phyloP scores from a whole-genome alignment of 768 basidiomycete species.

The Candolleomyces eurysporus region DNA sequence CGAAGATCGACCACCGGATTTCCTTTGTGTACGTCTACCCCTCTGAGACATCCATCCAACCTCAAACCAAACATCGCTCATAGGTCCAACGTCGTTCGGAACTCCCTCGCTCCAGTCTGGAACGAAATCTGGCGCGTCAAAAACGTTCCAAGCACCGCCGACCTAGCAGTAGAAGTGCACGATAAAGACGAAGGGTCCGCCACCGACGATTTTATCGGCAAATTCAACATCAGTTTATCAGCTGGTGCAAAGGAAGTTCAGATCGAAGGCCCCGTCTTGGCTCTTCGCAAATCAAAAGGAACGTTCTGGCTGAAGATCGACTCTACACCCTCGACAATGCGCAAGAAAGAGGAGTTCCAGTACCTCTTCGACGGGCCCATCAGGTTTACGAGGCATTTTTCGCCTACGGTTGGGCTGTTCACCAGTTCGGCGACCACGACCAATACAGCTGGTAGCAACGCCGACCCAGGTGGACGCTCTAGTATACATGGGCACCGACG shows the following conservation, averaged over 20 bases:
- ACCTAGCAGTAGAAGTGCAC: constrained; percentile 56
- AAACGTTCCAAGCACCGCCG: constrained; percentile 67
- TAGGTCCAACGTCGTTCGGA: constrained; percentile 64
- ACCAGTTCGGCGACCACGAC: constrained; percentile 33
- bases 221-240: constrained; percentile 49
- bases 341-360: constrained; percentile 37
- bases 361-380: constrained; percentile 76
- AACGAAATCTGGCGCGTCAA: constrained; percentile 72
- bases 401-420: constrained; percentile 64
- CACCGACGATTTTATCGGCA: constrained; percentile 65
- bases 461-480: neutral
- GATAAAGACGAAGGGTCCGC: constrained; percentile 64
- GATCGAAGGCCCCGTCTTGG: constrained; percentile 51
- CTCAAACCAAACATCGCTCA: neutral
- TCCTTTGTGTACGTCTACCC: constrained; percentile 54
- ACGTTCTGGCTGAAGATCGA: constrained; percentile 75
- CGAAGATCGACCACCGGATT: constrained; percentile 61
- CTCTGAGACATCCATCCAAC: neutral
- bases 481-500: constrained; percentile 18
- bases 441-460: neutral
- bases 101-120: constrained; percentile 66
- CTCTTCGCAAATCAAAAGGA: constrained; percentile 44
- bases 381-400: constrained; percentile 68
- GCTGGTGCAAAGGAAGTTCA: constrained; percentile 62
- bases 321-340: constrained; percentile 35